Evolutionary conservation across 2,329 filamentous ascomycete species (phyloP), one percentile per base, ranked within the genome.

Genomic region (Sarocladium strictum): DNA sequence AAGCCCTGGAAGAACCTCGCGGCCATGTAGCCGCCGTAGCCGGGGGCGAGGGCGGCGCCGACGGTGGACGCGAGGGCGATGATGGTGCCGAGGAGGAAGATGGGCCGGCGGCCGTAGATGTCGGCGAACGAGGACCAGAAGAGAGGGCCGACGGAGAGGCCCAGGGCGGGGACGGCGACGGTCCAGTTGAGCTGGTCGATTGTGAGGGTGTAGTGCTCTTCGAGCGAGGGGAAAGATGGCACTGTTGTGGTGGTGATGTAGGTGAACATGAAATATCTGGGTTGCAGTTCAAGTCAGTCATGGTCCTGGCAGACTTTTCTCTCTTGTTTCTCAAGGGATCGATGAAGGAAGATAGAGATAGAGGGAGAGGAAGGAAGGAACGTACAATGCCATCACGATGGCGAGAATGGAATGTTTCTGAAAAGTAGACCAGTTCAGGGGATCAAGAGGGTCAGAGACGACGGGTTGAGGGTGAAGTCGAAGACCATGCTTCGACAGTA

Each of bases 1-100:
- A 83, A 68, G 0, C 80, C 80, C 61, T 83, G 79, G 60, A 83
- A 80, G 60, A 83, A 81, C 2, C 80, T 67, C 2, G 76, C 77
- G n/a, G 76, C 74, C 77, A 83, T 80, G 63, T 83, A 83, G 0
- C 73, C 73, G 1, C 64, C 59, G 60, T 79, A 79, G 26, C 64
- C 63, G 4, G 65, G 59, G 15, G 68, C 63, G 5, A 68, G 59
- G 10, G 68, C 65, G 26, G 67, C 67, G 51, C 68, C 67, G 38
- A 69, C 57, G 33, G 65, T 67, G 3, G 69, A 59, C 17, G 61
- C 64, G 26, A 72, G 58, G 17, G 68, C 62, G 52, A 70, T 61
- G 52, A 62, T 41, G 27, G 70, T 60, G 67, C 74, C 57, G 21
- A 72, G 53, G 26, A 83, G 66, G 60, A 81, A 74, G 33, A 81